Evolutionary conservation across 495 filamentous ascomycete genomes (phyloP), one percentile per base, ranked within the genome.

Genomic region (Letharia lupina): DNA sequence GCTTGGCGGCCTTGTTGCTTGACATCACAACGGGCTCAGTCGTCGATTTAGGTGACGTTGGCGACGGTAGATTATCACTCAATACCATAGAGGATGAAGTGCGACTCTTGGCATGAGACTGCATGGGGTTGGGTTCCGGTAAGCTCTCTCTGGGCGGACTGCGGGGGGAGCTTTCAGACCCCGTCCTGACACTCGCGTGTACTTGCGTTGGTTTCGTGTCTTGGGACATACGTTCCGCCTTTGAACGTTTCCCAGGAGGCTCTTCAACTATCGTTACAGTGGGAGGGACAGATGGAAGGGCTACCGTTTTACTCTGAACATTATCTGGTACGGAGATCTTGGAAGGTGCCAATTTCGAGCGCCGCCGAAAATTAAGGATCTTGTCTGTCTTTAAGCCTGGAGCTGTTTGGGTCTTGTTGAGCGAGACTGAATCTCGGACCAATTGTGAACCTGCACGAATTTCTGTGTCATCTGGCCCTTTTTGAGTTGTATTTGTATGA

Each of bases 1-100:
- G n/a, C n/a, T 23, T 44, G 54, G 56, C 31, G 33, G 16, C 15
- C 44, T 63, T 60, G 20, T 44, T 33, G 4, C 12, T 37, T n/a
- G 60, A 33, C 23, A 42, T 45, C 31, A 68, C n/a, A 20, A 54
- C 35, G 31, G 66, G 63, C 23, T 68, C 62, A 35, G 69, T 66
- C 12, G 60, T 60, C 3, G 69, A 50, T 40, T 64, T 65, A 13
- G 54, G 35, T 31, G 65, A 31, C 50, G 18, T 41, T 23, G 64
- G 59, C 48, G 60, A 52, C 1, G 37, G 35, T 12, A 65, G 16
- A 31, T 39, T 56, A 7, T 70, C 62, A 45, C 61, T 59, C 41
- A 68, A 31, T n/a, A 70, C 61, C 35, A 60, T 63, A 16, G 68
- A 70, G 23, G 68, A 70, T 37, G 68, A 60, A 13, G 68, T 68